Conservation (phyloP, 192 early-diverging fungal genomes). For the Backusella tuberculispora region DNA sequence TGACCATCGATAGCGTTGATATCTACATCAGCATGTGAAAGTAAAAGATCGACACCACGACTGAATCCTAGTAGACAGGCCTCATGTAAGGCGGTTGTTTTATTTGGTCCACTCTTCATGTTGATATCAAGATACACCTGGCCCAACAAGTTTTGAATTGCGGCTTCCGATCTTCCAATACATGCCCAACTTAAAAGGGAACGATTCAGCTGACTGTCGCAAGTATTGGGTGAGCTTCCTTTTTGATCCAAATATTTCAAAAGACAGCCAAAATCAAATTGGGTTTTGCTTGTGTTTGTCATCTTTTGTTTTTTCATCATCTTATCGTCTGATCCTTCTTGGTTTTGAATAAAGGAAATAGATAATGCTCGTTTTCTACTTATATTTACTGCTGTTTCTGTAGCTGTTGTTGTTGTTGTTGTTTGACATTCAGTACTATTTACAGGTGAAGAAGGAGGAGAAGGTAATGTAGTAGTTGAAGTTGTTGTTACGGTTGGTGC, state of each 20-base stretch:
- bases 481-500: background rate
- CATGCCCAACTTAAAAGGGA: slow-evolving; percentile 31
- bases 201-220: background rate
- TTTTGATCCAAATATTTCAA: slow-evolving; percentile 17
- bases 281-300: background rate
- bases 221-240: slow-evolving; percentile 18
- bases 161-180: slow-evolving; percentile 14
- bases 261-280: slow-evolving; percentile 3
- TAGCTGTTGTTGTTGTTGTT: background rate
- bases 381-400: background rate
- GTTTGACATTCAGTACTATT: background rate
- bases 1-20: slow-evolving; percentile 10
- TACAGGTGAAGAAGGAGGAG: slow-evolving; percentile 33
- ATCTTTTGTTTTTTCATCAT: slow-evolving; percentile 16
- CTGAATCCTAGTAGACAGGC: slow-evolving; percentile 15
- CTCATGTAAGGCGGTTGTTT: slow-evolving; percentile 23
- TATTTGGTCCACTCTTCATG: slow-evolving; percentile 17
- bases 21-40: slow-evolving; percentile 15
- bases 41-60: slow-evolving; percentile 21
- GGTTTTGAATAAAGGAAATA: slow-evolving; percentile 9
- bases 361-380: slow-evolving; percentile 15
- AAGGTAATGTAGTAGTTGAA: slow-evolving; percentile 17
- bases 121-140: slow-evolving; percentile 18
- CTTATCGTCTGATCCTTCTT: background rate
- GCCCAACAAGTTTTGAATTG: slow-evolving; percentile 19